These are phyloP conservation scores for Acanthamoeba divionensis DNA, from an alignment of 208 protist species.

Conservation along the genomic window DNA sequence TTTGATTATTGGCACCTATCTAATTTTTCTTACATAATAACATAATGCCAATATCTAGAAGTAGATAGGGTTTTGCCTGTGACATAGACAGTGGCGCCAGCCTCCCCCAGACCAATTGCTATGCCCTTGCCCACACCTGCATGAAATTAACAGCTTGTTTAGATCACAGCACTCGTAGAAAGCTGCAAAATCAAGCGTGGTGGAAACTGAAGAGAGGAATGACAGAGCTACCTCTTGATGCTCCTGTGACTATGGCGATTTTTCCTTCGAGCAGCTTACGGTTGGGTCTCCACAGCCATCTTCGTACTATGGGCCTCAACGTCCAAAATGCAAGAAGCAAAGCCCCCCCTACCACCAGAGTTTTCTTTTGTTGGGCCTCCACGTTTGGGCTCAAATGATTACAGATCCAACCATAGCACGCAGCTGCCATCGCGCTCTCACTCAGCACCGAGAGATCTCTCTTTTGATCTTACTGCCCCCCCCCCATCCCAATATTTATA, in stretches of 20 bases:
- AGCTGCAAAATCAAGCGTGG: neutral
- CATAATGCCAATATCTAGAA: neutral
- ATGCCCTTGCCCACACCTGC: conserved; percentile 21
- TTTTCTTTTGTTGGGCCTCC: no score
- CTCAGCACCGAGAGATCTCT: no score
- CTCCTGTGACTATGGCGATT: neutral
- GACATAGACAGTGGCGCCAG: neutral
- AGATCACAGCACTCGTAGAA: neutral
- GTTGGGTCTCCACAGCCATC: neutral
- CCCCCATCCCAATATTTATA: no score
- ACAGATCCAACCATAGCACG: no score
- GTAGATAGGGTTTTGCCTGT: no score
- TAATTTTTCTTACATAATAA: neutral
- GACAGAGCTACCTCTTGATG: neutral
- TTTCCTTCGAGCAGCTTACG: neutral
- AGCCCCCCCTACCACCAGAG: no score
- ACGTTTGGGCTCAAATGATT: no score
- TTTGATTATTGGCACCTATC: neutral
- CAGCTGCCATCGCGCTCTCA: no score
- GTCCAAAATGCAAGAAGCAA: no score
- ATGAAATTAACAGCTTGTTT: neutral
- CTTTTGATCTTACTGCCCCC: no score
- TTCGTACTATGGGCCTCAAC: neutral
- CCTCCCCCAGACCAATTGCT: neutral
- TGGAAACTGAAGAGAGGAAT: neutral